Evolutionary conservation across 1,284 basidiomycete genomes (phyloP).

Genomic region (Ustilago cynodontis): DNA sequence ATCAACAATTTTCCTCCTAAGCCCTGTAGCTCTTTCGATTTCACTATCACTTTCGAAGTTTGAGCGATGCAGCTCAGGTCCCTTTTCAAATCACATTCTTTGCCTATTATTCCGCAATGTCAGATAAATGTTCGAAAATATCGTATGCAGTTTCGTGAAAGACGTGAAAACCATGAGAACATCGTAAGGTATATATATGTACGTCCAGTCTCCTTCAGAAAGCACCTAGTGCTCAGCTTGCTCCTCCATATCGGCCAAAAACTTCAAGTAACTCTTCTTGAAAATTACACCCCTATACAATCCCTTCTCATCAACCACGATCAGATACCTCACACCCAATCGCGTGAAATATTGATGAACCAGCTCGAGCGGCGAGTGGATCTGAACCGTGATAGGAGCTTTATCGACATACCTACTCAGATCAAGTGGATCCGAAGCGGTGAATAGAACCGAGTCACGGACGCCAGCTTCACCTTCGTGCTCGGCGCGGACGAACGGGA

Average conservation of each 20-base stretch:
- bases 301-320: slow-evolving; percentile 85
- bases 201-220: neutral
- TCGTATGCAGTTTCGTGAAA: slow-evolving; percentile 4
- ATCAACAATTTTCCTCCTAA: neutral
- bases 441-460: slow-evolving; percentile 48
- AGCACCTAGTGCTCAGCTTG: slow-evolving; percentile 10
- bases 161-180: neutral
- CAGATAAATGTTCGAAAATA: neutral
- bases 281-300: slow-evolving; percentile 89
- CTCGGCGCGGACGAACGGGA: slow-evolving; percentile 44
- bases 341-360: slow-evolving; percentile 77
- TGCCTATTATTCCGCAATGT: neutral
- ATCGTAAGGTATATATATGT: neutral
- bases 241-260: slow-evolving; percentile 42
- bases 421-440: slow-evolving; percentile 74
- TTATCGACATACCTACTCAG: slow-evolving; percentile 91
- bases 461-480: slow-evolving; percentile 34
- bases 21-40: neutral
- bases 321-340: slow-evolving; percentile 66
- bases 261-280: slow-evolving; percentile 77
- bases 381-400: slow-evolving; percentile 84
- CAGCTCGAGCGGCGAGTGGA: slow-evolving; percentile 86
- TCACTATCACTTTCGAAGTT: neutral
- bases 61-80: neutral
- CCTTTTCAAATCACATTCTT: neutral